Conservation (phyloP, 768 basidiomycete genomes). For the Mycena albidolilacea region DNA sequence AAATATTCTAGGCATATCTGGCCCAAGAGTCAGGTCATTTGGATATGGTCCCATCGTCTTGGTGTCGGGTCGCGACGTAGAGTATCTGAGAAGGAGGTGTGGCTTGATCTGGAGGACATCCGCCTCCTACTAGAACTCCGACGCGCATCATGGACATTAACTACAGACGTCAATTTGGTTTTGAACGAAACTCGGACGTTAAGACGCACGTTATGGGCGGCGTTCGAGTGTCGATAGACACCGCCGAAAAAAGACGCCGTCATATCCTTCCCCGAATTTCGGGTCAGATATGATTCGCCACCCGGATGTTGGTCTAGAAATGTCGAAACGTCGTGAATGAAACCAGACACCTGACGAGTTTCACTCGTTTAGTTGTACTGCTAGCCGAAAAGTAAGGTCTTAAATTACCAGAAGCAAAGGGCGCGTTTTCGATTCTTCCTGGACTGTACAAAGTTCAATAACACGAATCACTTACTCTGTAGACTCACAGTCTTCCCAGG, state of each 20-base stretch:
- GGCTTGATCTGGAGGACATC: conserved; percentile 24
- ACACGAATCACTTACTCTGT: neutral
- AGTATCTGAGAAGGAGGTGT: conserved; percentile 37
- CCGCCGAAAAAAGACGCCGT: conserved; percentile 91
- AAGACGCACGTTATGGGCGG: conserved; percentile 63
- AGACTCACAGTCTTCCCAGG: conserved; percentile 85
- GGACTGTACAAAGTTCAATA: conserved; percentile 58
- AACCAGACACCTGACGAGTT: conserved; percentile 71
- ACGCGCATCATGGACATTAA: conserved; percentile 66
- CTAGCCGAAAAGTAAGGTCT: neutral
- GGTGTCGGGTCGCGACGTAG: conserved; percentile 31
- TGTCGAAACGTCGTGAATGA: conserved; percentile 86
- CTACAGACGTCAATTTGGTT: conserved; percentile 24
- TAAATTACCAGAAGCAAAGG: conserved; percentile 69
- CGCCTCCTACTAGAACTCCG: conserved; percentile 59
- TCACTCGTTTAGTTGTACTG: neutral
- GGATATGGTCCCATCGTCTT: neutral
- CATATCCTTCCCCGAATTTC: conserved; percentile 83
- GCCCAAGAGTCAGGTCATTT: neutral
- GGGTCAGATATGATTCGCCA: conserved; percentile 71
- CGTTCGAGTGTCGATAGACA: conserved; percentile 73
- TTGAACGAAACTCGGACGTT: neutral
- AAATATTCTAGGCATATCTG: conserved; percentile 32
- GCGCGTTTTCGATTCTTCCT: conserved; percentile 74
- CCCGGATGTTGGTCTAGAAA: conserved; percentile 89